Conservation (phyloP, 106 monocot genomes). For the Acorus calamus region DNA sequence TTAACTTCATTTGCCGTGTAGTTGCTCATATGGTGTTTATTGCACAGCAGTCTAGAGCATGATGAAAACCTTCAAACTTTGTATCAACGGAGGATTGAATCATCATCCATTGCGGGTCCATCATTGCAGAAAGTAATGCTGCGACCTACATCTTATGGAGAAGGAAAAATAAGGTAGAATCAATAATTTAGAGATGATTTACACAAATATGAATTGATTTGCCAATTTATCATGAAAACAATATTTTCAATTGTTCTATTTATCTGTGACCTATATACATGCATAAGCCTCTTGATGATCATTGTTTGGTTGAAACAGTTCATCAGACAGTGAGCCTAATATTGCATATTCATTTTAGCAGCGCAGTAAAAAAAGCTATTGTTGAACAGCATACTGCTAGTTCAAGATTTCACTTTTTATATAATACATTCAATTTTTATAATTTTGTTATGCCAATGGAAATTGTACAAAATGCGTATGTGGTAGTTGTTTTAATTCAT, state of each 20-base stretch:
- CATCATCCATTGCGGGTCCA: slow-evolving; percentile 43
- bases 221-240: too few relatives aligned
- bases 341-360: slow-evolving; percentile 76
- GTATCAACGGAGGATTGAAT: slow-evolving; percentile 39
- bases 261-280: too few relatives aligned
- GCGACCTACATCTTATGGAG: slow-evolving; percentile 38
- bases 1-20: too few relatives aligned
- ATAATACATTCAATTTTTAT: too few relatives aligned
- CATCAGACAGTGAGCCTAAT: slow-evolving; percentile 85
- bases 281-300: too few relatives aligned
- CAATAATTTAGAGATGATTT: neutral
- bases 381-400: slow-evolving; percentile 75
- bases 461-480: too few relatives aligned
- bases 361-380: slow-evolving; percentile 66
- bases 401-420: slow-evolving; percentile 55
- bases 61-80: slow-evolving; percentile 61
- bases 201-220: too few relatives aligned
- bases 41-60: slow-evolving; percentile 46
- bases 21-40: too few relatives aligned
- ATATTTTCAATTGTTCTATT: too few relatives aligned
- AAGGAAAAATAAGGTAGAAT: slow-evolving; percentile 55
- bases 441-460: too few relatives aligned
- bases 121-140: slow-evolving; percentile 44
- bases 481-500: too few relatives aligned
- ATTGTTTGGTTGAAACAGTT: slow-evolving; percentile 26